These are phyloP conservation scores for Plectosphaerella plurivora DNA, from an alignment of 2,329 filamentous ascomycete species.

Conservation along the genomic window DNA sequence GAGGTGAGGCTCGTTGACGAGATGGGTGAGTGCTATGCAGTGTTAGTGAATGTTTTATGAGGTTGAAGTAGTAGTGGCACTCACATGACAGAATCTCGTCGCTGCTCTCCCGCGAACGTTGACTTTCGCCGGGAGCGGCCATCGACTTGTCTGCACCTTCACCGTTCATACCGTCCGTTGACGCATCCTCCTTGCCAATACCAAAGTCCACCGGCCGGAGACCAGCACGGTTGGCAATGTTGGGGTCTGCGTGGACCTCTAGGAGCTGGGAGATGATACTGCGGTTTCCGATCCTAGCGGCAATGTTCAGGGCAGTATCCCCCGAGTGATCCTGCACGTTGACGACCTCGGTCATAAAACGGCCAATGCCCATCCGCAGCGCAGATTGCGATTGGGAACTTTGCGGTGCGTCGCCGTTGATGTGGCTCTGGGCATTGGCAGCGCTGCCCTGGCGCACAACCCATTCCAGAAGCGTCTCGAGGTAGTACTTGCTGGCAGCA, in stretches of 20 bases:
- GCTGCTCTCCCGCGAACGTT: conserved; percentile 65
- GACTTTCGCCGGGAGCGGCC: conserved; percentile 38
- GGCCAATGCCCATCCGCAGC: conserved; percentile 77
- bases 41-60: conserved; percentile 16
- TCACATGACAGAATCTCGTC: conserved; percentile 76
- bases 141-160: conserved; percentile 38
- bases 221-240: conserved; percentile 85
- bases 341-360: conserved; percentile 96
- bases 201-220: conserved; percentile 92
- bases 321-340: conserved; percentile 92
- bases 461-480: conserved; percentile 91
- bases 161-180: conserved; percentile 29
- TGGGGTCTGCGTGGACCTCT: conserved; percentile 91
- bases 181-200: conserved; percentile 65
- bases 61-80: conserved; percentile 26
- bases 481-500: conserved; percentile 88
- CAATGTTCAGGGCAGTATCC: conserved; percentile 92
- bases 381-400: conserved; percentile 33
- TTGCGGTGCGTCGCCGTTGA: conserved; percentile 24
- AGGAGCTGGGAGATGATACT: conserved; percentile 96
- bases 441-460: conserved; percentile 77
- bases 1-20: conserved; percentile 72
- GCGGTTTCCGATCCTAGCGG: conserved; percentile 85
- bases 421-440: conserved; percentile 38
- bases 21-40: conserved; percentile 68